A percentile compares a stretch with the other conserved stretches of the same genome.
These are phyloP conservation scores for Pestalotiopsis sp. DNA, from an alignment of 2,329 filamentous ascomycete species.

Conservation along the genomic window DNA sequence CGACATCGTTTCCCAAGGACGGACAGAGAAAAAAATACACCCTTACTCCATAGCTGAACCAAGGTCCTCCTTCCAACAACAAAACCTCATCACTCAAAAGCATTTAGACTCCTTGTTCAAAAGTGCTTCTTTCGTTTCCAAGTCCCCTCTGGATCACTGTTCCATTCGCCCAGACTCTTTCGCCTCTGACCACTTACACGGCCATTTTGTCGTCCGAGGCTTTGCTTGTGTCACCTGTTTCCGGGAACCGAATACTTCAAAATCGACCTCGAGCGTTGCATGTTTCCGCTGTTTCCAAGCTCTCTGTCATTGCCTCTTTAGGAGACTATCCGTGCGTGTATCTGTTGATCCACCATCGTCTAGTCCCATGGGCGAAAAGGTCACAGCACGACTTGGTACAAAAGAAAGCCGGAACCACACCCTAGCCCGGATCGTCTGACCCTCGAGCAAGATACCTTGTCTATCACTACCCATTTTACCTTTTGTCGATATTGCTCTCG, in stretches of 20 bases:
- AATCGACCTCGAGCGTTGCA: slow-evolving; percentile 15
- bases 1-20: slow-evolving; percentile 24
- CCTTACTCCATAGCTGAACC: slow-evolving; percentile 34
- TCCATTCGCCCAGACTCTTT: slow-evolving; percentile 15
- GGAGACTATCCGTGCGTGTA: slow-evolving; percentile 38
- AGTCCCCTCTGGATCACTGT: slow-evolving; percentile 19
- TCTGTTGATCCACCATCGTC: slow-evolving; percentile 23
- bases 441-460: background rate
- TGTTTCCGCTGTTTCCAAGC: slow-evolving; percentile 24
- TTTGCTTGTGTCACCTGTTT: slow-evolving; percentile 31
- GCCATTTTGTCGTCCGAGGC: slow-evolving; percentile 25
- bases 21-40: slow-evolving; percentile 22
- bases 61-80: slow-evolving; percentile 26
- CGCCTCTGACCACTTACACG: slow-evolving; percentile 17
- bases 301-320: slow-evolving; percentile 42
- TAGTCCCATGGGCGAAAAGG: slow-evolving; percentile 14
- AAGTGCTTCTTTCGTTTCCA: slow-evolving; percentile 24
- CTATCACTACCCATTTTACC: background rate
- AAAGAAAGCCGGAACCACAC: slow-evolving; percentile 13
- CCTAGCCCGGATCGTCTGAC: background rate
- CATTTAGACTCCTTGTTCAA: slow-evolving; percentile 29
- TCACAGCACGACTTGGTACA: slow-evolving; percentile 17
- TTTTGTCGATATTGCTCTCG: background rate
- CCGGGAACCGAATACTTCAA: slow-evolving; percentile 16
- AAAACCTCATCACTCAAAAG: slow-evolving; percentile 34